Evolutionary conservation across 768 basidiomycete species (phyloP).

Genomic region (Pleurotus pulmonarius): DNA sequence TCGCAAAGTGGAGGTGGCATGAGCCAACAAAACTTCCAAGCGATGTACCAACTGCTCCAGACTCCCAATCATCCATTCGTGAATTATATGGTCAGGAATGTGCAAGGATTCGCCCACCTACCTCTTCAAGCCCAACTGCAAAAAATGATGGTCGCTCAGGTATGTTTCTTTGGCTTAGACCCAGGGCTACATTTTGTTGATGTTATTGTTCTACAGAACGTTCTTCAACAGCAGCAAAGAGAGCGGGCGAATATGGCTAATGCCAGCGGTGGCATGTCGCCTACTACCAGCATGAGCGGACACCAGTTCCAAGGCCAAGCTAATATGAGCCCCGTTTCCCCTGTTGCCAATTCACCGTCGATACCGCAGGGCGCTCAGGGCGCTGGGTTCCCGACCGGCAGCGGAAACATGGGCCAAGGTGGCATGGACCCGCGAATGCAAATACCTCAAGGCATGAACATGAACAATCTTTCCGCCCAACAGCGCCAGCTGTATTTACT

Average conservation of each 20-base stretch:
- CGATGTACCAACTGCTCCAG: slow-evolving; percentile 47
- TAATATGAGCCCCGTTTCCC: slow-evolving; percentile 18
- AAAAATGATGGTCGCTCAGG: slow-evolving; percentile 51
- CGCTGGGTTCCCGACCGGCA: slow-evolving; percentile 14
- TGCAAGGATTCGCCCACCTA: slow-evolving; percentile 52
- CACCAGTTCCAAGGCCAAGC: slow-evolving; percentile 13
- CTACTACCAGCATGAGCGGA: neutral
- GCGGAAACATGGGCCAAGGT: slow-evolving; percentile 14
- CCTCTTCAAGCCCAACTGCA: slow-evolving; percentile 57
- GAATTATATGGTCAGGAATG: slow-evolving; percentile 45
- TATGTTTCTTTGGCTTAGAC: slow-evolving; percentile 21
- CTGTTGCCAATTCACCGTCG: slow-evolving; percentile 10
- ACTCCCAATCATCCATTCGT: slow-evolving; percentile 54
- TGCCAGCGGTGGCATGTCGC: slow-evolving; percentile 6
- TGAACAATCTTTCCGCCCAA: slow-evolving; percentile 28
- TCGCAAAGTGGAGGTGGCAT: slow-evolving; percentile 7
- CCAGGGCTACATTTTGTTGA: neutral
- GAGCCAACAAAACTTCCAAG: slow-evolving; percentile 35
- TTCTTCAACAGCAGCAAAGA: slow-evolving; percentile 15
- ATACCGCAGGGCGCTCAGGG: slow-evolving; percentile 19
- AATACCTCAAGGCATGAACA: slow-evolving; percentile 22
- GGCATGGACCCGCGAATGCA: slow-evolving; percentile 30
- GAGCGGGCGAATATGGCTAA: slow-evolving; percentile 14
- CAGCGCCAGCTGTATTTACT: slow-evolving; percentile 43
- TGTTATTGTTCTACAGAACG: neutral